Conservation (phyloP, 2,329 filamentous ascomycete species). For the Orbilia javanica region DNA sequence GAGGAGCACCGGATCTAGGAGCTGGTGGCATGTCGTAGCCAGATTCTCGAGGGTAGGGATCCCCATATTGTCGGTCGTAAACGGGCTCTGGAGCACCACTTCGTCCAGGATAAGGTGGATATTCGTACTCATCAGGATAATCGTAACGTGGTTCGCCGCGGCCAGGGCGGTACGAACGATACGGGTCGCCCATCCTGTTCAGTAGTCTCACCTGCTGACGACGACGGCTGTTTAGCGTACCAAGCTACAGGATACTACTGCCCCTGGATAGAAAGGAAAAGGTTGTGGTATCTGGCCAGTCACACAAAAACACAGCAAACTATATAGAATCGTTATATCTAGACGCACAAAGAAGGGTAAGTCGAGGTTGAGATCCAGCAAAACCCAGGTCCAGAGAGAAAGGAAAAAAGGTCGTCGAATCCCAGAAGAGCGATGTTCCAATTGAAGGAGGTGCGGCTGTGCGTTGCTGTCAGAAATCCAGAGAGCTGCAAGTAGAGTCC, state of each 20-base stretch:
- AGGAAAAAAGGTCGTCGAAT: conserved; percentile 17
- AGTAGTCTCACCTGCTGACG: conserved; percentile 28
- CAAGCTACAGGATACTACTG: conserved; percentile 13
- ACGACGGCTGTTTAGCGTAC: conserved; percentile 16
- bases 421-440: conserved; percentile 29
- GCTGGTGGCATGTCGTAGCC: conserved; percentile 34
- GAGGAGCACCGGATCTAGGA: conserved; percentile 32
- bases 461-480: conserved; percentile 39
- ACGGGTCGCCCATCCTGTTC: conserved; percentile 50
- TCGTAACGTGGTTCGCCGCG: conserved; percentile 19
- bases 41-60: conserved; percentile 16
- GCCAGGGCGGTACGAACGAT: conserved; percentile 12
- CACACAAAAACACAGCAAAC: conserved; percentile 29
- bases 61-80: conserved; percentile 27
- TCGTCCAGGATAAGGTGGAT: conserved; percentile 20
- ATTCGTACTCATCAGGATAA: conserved; percentile 22
- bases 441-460: conserved; percentile 55
- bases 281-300: conserved; percentile 17
- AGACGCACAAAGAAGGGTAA: conserved; percentile 23
- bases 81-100: conserved; percentile 10
- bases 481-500: conserved; percentile 10
- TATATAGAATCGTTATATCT: conserved; percentile 43
- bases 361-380: conserved; percentile 26
- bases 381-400: conserved; percentile 31
- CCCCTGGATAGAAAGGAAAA: conserved; percentile 18